Base-by-base conservation (phyloP, 2,329 filamentous ascomycete species). In the Monosporascus sp. region DNA sequence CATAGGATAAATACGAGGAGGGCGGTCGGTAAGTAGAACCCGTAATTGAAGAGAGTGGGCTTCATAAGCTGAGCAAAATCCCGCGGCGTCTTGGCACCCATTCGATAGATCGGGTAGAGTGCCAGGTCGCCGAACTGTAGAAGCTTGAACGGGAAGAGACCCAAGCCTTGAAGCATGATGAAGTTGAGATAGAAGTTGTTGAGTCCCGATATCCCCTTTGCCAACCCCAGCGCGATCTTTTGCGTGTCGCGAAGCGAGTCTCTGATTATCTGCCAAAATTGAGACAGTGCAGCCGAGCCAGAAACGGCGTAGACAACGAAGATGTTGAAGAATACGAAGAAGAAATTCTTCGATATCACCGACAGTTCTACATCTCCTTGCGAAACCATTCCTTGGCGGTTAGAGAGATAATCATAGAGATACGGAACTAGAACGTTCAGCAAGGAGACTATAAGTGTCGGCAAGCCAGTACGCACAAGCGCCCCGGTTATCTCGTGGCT, bases 271-370 rank as follows among this genome's bases (percentile, higher is more conserved):
- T 78, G 76, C 70, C 84, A 84, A 65, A 96, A 89, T 51, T 86
- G 83, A 39, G 87, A 84, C 72, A 89, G 59, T 18, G 65, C 65
- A 2, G 84, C 90, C 5, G 91, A 90, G 51, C 88, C 89, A 46
- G 96, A 89, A 25, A 94, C 81, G 1, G 93, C 95, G 68, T 97
- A 97, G 45, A 97, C 83, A 49, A 97, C 82, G 72, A 99, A 99
- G 53, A 97, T 90, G 72, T 99, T 99, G 82, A 99, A 97, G 72
- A 99, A 99, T 9, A 89, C 92, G 68, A 99, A 99, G 78, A 97
- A 96, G 74, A 97, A 99, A 71, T 97, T 99, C 74, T 99, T 99
- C 51, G 90, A 96, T 59, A 99, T 93, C 45, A 95, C 80, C 0
- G 94, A 97, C 6, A 99, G 79, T 70, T 97, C 94, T 22, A 99